Evolutionary conservation across 192 early-diverging fungal species (phyloP).

Genomic region (Dissophora globulifera): DNA sequence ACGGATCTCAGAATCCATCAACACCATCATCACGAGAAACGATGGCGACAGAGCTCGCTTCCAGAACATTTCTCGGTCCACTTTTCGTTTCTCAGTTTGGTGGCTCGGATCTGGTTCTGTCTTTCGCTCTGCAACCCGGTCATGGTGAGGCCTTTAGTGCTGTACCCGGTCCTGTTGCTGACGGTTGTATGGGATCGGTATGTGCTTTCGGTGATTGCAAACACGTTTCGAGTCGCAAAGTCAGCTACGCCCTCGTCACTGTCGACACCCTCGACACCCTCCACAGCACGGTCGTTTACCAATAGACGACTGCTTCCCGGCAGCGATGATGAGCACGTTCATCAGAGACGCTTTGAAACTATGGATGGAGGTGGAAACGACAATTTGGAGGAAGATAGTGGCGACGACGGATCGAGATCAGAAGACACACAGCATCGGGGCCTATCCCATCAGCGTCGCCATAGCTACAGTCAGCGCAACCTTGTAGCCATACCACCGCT

Average conservation of each 20-base stretch:
- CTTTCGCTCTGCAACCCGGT: constrained; percentile 28
- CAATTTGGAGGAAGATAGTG: background rate
- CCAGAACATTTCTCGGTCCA: constrained; percentile 24
- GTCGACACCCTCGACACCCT: too few relatives aligned
- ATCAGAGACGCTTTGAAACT: too few relatives aligned
- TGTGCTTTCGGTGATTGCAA: constrained; percentile 19
- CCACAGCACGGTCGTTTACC: background rate
- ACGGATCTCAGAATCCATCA: background rate
- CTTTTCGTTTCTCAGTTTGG: constrained; percentile 20
- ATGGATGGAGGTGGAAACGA: background rate
- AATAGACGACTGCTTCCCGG: background rate
- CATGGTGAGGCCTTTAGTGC: constrained; percentile 33
- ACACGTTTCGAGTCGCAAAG: background rate
- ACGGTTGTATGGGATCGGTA: constrained; percentile 42
- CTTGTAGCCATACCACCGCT: too few relatives aligned
- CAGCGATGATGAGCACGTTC: too few relatives aligned
- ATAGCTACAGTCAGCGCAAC: too few relatives aligned
- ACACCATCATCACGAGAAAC: background rate
- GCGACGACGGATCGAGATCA: background rate
- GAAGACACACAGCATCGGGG: too few relatives aligned
- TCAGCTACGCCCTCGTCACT: background rate
- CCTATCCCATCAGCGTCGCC: too few relatives aligned
- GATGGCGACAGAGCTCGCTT: background rate
- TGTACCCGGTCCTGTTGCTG: constrained; percentile 31
- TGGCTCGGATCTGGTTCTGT: constrained; percentile 26